Evolutionary conservation across 257 asterid species (phyloP), one percentile per base, ranked within the genome.

Genomic region (Plectranthus barbatus): DNA sequence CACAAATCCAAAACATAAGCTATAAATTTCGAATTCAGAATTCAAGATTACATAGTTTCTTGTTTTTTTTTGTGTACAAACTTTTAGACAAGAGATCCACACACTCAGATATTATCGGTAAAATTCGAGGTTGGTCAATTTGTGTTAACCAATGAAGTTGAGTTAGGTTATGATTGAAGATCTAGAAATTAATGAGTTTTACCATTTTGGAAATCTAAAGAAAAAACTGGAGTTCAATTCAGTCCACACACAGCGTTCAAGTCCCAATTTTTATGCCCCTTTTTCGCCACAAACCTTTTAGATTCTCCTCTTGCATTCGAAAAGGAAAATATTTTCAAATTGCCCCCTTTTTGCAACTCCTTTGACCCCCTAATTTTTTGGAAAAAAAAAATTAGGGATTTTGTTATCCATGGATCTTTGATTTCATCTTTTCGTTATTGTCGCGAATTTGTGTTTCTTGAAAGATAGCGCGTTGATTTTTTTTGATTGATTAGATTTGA

Each of bases 311-410:
- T n/a, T 36, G 60, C 49, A 2, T 14, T 4, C 26, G 37, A 59
- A 37, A 15, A 54, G 17, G 8, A 50, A 44, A 2, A 1, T n/a
- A 15, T n/a, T 10, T 33, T 70, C 19, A 15, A 23, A 29, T 44
- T 2, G 33, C 19, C 54, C 19, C 21, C 47, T 17, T 33, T 20
- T 24, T 31, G 15, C 67, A 51, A 2, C n/a, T 42, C 31, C 45
- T 6, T 1, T 56, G 39, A 50, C 46, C 54, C 73, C 77, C 69
- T 17, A 45, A 42, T 56, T 63, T 61, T 47, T 47, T 36, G 26
- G 45, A 48, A 63, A 4, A 31, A 31, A 31, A 31, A 4, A 31
- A 31, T 64, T 69, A 74, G 79, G 79, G 75, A 37, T 74, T 66
- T 26, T 31, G 36, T 31, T 52, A 12, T 17, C 31, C 11, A 39